phyloP scores from a whole-genome alignment of 345 rosid species.

The Eucalyptus erythrocorys region DNA sequence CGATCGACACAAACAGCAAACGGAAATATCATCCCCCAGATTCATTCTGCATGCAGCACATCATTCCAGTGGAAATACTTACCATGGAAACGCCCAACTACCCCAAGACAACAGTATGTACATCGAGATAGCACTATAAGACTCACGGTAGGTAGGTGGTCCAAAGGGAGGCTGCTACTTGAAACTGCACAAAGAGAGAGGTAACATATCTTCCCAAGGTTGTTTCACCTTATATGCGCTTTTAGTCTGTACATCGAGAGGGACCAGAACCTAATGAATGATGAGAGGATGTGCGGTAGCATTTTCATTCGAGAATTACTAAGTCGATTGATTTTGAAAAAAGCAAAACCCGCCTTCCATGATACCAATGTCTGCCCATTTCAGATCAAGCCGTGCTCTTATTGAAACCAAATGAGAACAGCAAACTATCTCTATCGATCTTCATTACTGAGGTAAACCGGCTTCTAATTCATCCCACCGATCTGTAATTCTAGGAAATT shows the following conservation, averaged over 20 bases:
- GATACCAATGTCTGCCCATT: not conserved
- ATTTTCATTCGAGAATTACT: not conserved
- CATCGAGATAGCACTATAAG: not conserved
- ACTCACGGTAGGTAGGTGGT: not conserved
- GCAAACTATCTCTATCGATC: not conserved
- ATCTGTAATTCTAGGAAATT: conserved; percentile 29
- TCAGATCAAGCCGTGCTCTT: not conserved
- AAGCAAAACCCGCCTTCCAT: not conserved
- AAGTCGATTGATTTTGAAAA: not conserved
- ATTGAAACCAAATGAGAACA: not conserved
- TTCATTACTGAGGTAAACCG: conserved; percentile 34
- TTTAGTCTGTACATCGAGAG: not conserved
- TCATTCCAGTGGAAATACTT: not conserved
- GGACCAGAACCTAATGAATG: not conserved
- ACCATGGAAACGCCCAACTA: not conserved
- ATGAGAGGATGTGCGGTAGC: not conserved
- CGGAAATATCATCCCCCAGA: not conserved
- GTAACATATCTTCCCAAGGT: not conserved
- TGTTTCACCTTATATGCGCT: not conserved
- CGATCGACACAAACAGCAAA: not conserved
- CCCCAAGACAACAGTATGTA: not conserved
- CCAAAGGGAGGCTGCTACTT: not conserved
- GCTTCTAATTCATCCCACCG: conserved; percentile 86
- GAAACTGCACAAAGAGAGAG: not conserved
- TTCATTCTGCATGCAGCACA: not conserved